Conservation (phyloP, 2,329 filamentous ascomycete genomes). For the Alternaria arborescens region DNA sequence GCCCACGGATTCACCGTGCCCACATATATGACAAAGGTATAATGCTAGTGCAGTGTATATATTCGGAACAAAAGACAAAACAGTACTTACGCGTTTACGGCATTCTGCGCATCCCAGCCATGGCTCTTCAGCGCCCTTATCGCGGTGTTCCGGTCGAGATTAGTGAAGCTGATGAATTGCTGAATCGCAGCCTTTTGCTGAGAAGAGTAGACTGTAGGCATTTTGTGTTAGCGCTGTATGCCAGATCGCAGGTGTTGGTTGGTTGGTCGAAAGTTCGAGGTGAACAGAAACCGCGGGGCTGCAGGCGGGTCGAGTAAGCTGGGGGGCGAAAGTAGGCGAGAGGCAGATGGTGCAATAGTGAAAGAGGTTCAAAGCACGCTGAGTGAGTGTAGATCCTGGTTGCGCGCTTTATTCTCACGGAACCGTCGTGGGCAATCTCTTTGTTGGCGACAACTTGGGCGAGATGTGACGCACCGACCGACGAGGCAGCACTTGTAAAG, state of each 20-base stretch:
- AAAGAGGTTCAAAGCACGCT: not conserved
- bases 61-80: constrained; percentile 9
- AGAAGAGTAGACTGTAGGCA: constrained; percentile 58
- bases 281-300: constrained; percentile 13
- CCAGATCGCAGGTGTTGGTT: not conserved
- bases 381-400: not conserved
- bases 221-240: constrained; percentile 40
- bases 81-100: constrained; percentile 58
- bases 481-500: constrained; percentile 25
- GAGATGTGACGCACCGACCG: constrained; percentile 31
- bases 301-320: not conserved
- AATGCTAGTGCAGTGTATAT: not conserved
- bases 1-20: not conserved
- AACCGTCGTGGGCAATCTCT: constrained; percentile 9
- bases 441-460: constrained; percentile 19
- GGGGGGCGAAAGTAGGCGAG: not conserved
- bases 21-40: not conserved
- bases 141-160: constrained; percentile 56
- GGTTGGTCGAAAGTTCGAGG: constrained; percentile 1
- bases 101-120: constrained; percentile 56
- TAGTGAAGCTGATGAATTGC: constrained; percentile 57
- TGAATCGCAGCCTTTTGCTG: constrained; percentile 57
- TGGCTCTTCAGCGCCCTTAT: constrained; percentile 56
- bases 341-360: not conserved
- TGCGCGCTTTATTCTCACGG: constrained; percentile 4